phyloP scores from a whole-genome alignment of 2,329 filamentous ascomycete genomes.

The Aaosphaeria pasadenensis region DNA sequence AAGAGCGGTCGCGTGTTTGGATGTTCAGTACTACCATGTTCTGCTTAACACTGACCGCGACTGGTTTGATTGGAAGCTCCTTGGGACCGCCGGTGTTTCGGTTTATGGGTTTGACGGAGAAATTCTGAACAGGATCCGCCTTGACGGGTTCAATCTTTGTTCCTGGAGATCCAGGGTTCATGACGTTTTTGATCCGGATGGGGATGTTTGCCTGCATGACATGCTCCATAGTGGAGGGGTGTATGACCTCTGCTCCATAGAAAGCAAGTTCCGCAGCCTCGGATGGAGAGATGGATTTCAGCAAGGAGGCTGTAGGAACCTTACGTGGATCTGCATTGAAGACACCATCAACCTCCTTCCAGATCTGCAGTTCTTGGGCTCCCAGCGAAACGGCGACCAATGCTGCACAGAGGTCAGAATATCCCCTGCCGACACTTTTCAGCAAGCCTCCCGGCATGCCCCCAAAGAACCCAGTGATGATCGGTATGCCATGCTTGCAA shows the following conservation, averaged over 20 bases:
- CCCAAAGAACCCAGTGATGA: slow-evolving; percentile 75
- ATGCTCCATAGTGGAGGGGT: slow-evolving; percentile 96
- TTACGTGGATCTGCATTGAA: slow-evolving; percentile 79
- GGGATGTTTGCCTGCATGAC: slow-evolving; percentile 68
- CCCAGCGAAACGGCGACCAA: slow-evolving; percentile 77
- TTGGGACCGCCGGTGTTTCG: slow-evolving; percentile 37
- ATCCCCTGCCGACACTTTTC: slow-evolving; percentile 84
- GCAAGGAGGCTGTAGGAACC: slow-evolving; percentile 78
- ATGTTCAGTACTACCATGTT: slow-evolving; percentile 2
- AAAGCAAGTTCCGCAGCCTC: slow-evolving; percentile 87
- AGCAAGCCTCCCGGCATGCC: slow-evolving; percentile 83
- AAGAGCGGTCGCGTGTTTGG: slow-evolving; percentile 7
- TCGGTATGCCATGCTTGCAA: slow-evolving; percentile 18
- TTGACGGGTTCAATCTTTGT: slow-evolving; percentile 37
- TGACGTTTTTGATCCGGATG: slow-evolving; percentile 83
- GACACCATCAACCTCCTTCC: slow-evolving; percentile 96
- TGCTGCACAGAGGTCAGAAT: slow-evolving; percentile 89
- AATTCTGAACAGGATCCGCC: background rate
- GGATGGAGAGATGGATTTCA: slow-evolving; percentile 80
- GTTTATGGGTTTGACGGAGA: background rate
- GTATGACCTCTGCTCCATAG: slow-evolving; percentile 61
- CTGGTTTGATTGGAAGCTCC: slow-evolving; percentile 32
- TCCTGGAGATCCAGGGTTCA: slow-evolving; percentile 57
- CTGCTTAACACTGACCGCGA: background rate
- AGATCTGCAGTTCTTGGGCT: slow-evolving; percentile 85